Evolutionary conservation across 2,329 filamentous ascomycete genomes (phyloP).

Genomic region (Whalleya microplaca): DNA sequence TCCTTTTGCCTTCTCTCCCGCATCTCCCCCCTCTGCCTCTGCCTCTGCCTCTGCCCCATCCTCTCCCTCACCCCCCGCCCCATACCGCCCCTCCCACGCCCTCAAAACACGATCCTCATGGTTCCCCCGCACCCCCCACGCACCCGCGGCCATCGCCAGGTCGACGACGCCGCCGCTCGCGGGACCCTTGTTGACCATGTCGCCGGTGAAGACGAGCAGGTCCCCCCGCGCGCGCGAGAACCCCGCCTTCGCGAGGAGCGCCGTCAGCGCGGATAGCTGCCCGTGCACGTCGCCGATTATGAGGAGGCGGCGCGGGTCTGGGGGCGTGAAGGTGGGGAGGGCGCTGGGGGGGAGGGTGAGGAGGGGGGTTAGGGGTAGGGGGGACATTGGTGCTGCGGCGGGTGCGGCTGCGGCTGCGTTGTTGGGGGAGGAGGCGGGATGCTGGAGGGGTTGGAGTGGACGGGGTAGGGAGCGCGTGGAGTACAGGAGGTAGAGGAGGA

Average conservation of each 20-base stretch:
- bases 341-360: constrained; percentile 29
- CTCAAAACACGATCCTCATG: constrained; percentile 88
- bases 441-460: not conserved
- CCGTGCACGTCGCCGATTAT: constrained; percentile 94
- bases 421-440: not conserved
- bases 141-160: constrained; percentile 71
- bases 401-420: constrained; percentile 28
- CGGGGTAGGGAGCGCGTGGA: constrained; percentile 4
- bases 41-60: constrained; percentile 17
- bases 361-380: constrained; percentile 22
- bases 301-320: constrained; percentile 64
- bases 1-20: constrained; percentile 52
- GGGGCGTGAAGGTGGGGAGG: constrained; percentile 27
- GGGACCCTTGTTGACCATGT: constrained; percentile 85
- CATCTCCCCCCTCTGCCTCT: constrained; percentile 16
- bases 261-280: constrained; percentile 68
- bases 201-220: constrained; percentile 76
- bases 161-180: constrained; percentile 79
- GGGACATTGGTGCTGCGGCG: constrained; percentile 31
- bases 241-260: constrained; percentile 66
- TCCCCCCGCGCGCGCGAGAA: constrained; percentile 66
- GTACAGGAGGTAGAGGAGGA: constrained; percentile 11
- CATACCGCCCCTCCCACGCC: no score
- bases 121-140: constrained; percentile 86
- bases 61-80: constrained; percentile 29